Percentiles rank a stretch among this genome's conserved stretches.
Evolutionary conservation across 257 asterid genomes (phyloP).

Genomic region (Sherardia arvensis): DNA sequence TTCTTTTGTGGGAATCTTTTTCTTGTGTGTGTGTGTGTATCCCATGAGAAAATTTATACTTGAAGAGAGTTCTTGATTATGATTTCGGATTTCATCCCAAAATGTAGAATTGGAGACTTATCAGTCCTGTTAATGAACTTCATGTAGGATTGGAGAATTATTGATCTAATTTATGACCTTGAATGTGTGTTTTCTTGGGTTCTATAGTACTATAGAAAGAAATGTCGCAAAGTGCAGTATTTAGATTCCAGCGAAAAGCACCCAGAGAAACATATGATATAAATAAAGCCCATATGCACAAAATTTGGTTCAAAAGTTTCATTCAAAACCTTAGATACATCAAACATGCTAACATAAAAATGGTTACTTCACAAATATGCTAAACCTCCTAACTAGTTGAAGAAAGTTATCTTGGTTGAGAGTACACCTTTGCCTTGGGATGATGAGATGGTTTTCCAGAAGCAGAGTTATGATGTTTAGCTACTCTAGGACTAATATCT

Average conservation of each 20-base stretch:
- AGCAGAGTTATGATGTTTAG: conserved; percentile 14
- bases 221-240: no score
- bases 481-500: conserved; percentile 2
- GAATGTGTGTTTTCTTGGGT: neutral
- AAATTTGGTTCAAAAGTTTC: neutral
- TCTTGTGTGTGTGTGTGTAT: conserved; percentile 17
- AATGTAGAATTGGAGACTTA: neutral
- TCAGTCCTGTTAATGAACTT: neutral
- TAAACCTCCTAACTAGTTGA: neutral
- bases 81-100: neutral
- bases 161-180: neutral
- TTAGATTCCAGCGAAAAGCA: no score
- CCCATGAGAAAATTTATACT: conserved; percentile 24
- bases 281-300: neutral
- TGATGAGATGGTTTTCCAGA: conserved; percentile 1
- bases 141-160: neutral
- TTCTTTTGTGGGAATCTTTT: conserved; percentile 38
- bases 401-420: neutral
- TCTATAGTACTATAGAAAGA: no score
- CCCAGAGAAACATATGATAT: no score
- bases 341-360: neutral
- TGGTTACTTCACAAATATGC: neutral
- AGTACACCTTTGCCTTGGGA: neutral
- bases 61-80: neutral
- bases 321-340: neutral